Evolutionary conservation across 2,329 filamentous ascomycete species (phyloP), one percentile per base, ranked within the genome.

Genomic region (Stachybotrys chlorohalonatus): DNA sequence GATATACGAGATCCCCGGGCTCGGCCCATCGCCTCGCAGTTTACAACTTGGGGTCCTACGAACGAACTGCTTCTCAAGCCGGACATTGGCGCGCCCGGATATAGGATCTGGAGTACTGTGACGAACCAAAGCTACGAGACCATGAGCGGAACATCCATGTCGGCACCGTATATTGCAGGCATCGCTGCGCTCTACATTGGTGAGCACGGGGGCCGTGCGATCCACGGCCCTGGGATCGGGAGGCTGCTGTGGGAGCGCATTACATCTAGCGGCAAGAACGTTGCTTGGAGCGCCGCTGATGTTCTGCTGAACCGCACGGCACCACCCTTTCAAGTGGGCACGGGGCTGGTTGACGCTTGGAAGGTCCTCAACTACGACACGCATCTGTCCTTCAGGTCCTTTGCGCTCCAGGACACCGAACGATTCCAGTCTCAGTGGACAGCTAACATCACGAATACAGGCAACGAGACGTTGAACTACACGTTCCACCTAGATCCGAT

Each of bases 91-190:
- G 73, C 75, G 0, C 77, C 78, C 1, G 78, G 79, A 11, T 73
- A 72, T 52, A 66, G 73, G 32, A 79, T 83, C 50, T 68, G 78
- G 53, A 79, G 75, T 48, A 81, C 78, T 2, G 75, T 73, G 49
- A 70, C 73, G 1, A 64, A 73, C 30, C 67, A 68, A 30, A 59
- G 56, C 9, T 83, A 79, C 57, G 71, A 71, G 13, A 67, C 76
- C 7, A 66, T 77, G 53, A 76, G 72, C 49, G 80, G 80, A 49
- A 83, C 81, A 0, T 81, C 77, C 1, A 82, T 83, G 80, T 75
- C 79, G 1, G 75, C 75, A 6, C 79, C 79, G 0, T 79, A 80
- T 55, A 69, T 80, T 30, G 77, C 79, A 45, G 79, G 77, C 13
- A 67, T 78, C n/a, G 75, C 74, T 4, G 75, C 75, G 7, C 62